phyloP scores from a whole-genome alignment of 2,329 filamentous ascomycete species.

The Tetracladium maxilliforme region DNA sequence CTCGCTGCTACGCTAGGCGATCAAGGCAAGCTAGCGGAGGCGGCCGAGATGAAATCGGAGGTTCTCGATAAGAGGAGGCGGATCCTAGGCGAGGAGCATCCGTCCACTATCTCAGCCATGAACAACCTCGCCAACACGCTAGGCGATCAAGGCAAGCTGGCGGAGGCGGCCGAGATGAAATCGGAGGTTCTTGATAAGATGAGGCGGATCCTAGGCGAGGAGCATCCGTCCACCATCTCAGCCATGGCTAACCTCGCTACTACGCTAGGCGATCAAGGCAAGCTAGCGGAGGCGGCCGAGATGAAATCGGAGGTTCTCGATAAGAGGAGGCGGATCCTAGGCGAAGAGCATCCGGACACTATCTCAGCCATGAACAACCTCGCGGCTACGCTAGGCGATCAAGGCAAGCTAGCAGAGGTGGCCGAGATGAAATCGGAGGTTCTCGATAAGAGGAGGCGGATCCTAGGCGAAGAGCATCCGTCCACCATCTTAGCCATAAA shows the following conservation, averaged over 20 bases:
- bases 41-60: slow-evolving; percentile 9
- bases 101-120: slow-evolving; percentile 1
- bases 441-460: slow-evolving; percentile 1
- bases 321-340: slow-evolving; percentile 1
- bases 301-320: slow-evolving; percentile 6
- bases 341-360: slow-evolving; percentile 1
- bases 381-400: slow-evolving; percentile 2
- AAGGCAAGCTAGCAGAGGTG: slow-evolving; percentile 11
- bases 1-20: slow-evolving; percentile 9
- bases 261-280: slow-evolving; percentile 7
- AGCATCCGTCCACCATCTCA: slow-evolving; percentile 9
- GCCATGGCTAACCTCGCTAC: slow-evolving; percentile 11
- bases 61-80: slow-evolving; percentile 1
- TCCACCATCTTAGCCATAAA: background rate
- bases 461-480: slow-evolving; percentile 1
- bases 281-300: slow-evolving; percentile 10
- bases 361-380: slow-evolving; percentile 1
- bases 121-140: background rate
- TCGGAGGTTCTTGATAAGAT: slow-evolving; percentile 5
- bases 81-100: slow-evolving; percentile 1
- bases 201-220: slow-evolving; percentile 8
- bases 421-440: slow-evolving; percentile 8
- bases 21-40: slow-evolving; percentile 11
- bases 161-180: slow-evolving; percentile 9
- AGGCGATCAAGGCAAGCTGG: slow-evolving; percentile 9